Conservation (phyloP, 2,329 filamentous ascomycete genomes). For the Scolecobasidium constrictum region DNA sequence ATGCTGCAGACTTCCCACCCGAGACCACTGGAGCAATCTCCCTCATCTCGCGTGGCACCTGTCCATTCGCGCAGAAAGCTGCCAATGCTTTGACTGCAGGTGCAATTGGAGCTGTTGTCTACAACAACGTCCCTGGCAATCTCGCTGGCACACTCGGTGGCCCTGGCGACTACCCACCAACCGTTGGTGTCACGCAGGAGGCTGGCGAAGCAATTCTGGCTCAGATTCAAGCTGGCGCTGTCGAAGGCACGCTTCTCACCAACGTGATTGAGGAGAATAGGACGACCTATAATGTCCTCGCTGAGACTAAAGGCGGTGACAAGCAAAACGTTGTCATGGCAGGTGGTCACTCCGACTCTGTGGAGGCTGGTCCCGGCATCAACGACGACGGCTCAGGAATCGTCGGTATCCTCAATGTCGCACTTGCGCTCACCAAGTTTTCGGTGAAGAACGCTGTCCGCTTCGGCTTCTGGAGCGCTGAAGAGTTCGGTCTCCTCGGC, state of each 20-base stretch:
- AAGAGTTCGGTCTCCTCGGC: conserved; percentile 25
- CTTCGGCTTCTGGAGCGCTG: conserved; percentile 27
- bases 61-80: conserved; percentile 62
- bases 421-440: conserved; percentile 25
- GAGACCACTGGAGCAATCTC: conserved; percentile 53
- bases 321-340: conserved; percentile 23
- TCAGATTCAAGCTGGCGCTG: conserved; percentile 37
- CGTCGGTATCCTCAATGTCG: conserved; percentile 24
- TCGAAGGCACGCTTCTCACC: background rate
- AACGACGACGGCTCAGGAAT: conserved; percentile 29
- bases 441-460: conserved; percentile 26
- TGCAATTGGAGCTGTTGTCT: conserved; percentile 60
- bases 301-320: conserved; percentile 24
- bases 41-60: conserved; percentile 58
- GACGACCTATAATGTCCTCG: conserved; percentile 21
- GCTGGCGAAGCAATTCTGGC: conserved; percentile 47
- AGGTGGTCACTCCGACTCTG: conserved; percentile 27
- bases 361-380: conserved; percentile 26
- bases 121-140: conserved; percentile 56
- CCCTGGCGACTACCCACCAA: conserved; percentile 51
- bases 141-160: conserved; percentile 52
- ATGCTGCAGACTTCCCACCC: conserved; percentile 47
- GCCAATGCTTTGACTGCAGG: conserved; percentile 56
- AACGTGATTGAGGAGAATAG: conserved; percentile 1
- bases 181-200: conserved; percentile 52